phyloP scores from a whole-genome alignment of 2,329 filamentous ascomycete genomes.

The Tolypocladium tundrense region DNA sequence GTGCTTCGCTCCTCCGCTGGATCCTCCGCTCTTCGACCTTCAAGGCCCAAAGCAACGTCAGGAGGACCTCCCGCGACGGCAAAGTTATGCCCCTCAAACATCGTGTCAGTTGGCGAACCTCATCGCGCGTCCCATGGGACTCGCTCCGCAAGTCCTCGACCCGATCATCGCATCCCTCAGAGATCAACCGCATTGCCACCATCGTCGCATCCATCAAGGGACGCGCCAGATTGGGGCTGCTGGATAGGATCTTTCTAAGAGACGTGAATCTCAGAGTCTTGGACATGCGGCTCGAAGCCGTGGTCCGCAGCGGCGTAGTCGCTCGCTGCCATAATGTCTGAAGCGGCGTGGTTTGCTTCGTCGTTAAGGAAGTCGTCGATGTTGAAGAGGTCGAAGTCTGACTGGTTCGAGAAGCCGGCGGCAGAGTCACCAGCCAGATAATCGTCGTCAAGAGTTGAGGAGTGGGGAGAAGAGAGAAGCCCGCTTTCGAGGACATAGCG shows the following conservation, averaged over 20 bases:
- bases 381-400: constrained; percentile 37
- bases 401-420: constrained; percentile 31
- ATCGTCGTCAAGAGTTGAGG: constrained; percentile 56
- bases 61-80: constrained; percentile 36
- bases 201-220: constrained; percentile 64
- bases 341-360: constrained; percentile 33
- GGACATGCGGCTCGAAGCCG: constrained; percentile 40
- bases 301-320: constrained; percentile 42
- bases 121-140: constrained; percentile 25
- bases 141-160: constrained; percentile 26
- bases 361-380: constrained; percentile 46
- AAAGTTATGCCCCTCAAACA: constrained; percentile 27
- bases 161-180: constrained; percentile 42
- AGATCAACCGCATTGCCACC: constrained; percentile 61
- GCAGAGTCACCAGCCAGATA: constrained; percentile 52
- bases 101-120: constrained; percentile 21
- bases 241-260: constrained; percentile 57
- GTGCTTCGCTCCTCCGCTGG: constrained; percentile 9
- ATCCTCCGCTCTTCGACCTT: constrained; percentile 30
- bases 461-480: constrained; percentile 64
- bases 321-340: constrained; percentile 38
- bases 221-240: constrained; percentile 67
- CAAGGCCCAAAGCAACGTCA: constrained; percentile 37
- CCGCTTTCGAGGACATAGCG: constrained; percentile 65
- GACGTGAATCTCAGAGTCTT: constrained; percentile 50